These are phyloP conservation scores for Pseudocercospora crystallina DNA, from an alignment of 2,329 filamentous ascomycete genomes.

Conservation along the genomic window DNA sequence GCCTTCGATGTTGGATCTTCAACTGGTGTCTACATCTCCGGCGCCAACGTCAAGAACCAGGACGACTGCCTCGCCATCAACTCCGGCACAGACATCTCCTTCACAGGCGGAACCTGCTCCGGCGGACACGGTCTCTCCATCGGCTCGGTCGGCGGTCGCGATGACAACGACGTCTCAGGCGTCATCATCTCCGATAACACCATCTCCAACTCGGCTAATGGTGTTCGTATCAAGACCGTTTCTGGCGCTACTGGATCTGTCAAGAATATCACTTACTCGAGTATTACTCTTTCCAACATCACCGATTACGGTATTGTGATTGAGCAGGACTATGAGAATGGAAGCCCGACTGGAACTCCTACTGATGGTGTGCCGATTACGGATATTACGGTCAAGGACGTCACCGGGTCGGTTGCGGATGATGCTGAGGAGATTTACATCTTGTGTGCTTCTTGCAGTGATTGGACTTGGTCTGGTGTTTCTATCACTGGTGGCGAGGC, in stretches of 20 bases:
- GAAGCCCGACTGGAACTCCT: constrained; percentile 43
- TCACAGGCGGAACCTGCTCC: constrained; percentile 27
- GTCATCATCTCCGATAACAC: constrained; percentile 53
- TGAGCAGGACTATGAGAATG: constrained; percentile 59
- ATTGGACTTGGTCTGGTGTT: constrained; percentile 55
- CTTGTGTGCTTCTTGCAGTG: constrained; percentile 54
- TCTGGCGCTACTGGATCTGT: constrained; percentile 54
- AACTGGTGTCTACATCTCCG: constrained; percentile 30
- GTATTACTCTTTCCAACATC: constrained; percentile 54
- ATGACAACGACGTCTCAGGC: constrained; percentile 53
- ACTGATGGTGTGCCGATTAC: constrained; percentile 58
- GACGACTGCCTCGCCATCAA: constrained; percentile 37
- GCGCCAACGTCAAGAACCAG: constrained; percentile 34
- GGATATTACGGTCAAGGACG: constrained; percentile 45
- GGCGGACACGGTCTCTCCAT: constrained; percentile 29
- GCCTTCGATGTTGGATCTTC: constrained; percentile 38
- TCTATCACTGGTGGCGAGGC: constrained; percentile 54
- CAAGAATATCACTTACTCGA: constrained; percentile 52
- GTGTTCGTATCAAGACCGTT: constrained; percentile 58
- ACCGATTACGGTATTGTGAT: constrained; percentile 58
- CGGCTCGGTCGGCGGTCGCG: constrained; percentile 52
- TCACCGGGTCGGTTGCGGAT: constrained; percentile 46
- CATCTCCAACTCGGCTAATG: constrained; percentile 56
- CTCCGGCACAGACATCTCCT: constrained; percentile 30
- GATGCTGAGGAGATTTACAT: constrained; percentile 49